Percentiles rank a stretch among this genome's conserved stretches.
Conservation (phyloP, 306 rosid species). For the Acacia acuminata region DNA sequence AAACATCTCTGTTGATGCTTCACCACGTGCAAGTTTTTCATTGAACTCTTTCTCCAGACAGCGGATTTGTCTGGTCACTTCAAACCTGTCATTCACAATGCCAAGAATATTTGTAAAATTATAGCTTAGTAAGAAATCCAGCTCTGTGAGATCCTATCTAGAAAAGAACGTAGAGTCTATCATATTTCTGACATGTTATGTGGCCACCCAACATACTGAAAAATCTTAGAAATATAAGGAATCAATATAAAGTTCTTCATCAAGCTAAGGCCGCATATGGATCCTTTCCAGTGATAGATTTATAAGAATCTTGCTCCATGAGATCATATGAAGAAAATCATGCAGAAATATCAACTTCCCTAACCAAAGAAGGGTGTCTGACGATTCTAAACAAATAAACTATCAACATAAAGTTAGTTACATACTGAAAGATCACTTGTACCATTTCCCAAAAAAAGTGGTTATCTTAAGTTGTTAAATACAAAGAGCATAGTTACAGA, state of each 20-base stretch:
- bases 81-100: conserved; percentile 58
- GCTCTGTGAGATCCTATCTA: conserved; percentile 20
- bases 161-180: conserved; percentile 14
- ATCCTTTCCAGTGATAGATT: not conserved
- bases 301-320: conserved; percentile 9
- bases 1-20: conserved; percentile 57
- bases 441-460: not conserved
- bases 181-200: conserved; percentile 1
- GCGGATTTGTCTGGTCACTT: conserved; percentile 75
- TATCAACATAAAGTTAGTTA: conserved; percentile 1
- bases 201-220: not conserved
- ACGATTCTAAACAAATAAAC: not conserved
- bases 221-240: not conserved
- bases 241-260: not conserved
- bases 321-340: conserved; percentile 3
- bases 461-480: not conserved
- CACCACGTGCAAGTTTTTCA: conserved; percentile 57
- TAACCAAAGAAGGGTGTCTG: not conserved
- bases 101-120: conserved; percentile 23
- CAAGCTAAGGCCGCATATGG: not conserved
- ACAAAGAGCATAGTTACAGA: not conserved
- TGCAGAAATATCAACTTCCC: conserved; percentile 1
- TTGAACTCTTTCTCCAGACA: conserved; percentile 56
- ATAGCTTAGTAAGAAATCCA: conserved; percentile 1
- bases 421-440: not conserved